These are phyloP conservation scores for Cordyceps farinosa DNA, from an alignment of 2,329 filamentous ascomycete species.

Conservation along the genomic window DNA sequence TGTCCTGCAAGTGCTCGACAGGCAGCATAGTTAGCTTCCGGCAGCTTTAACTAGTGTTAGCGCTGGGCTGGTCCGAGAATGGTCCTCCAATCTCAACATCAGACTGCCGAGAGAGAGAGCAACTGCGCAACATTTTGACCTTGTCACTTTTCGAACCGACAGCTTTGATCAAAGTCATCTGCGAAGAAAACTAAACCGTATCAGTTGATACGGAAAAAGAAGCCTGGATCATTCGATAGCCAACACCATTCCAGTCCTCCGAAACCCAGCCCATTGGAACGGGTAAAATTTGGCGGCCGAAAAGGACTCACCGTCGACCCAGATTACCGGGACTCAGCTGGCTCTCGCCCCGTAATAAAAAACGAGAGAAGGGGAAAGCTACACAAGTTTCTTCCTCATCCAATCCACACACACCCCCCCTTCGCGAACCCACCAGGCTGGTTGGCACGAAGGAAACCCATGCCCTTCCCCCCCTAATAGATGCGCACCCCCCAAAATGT, in stretches of 20 bases:
- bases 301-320: background rate
- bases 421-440: background rate
- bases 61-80: background rate
- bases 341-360: background rate
- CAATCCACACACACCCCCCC: background rate
- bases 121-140: background rate
- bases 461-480: background rate
- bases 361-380: slow-evolving; percentile 1
- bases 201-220: background rate
- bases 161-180: background rate
- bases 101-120: background rate
- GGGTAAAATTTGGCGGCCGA: background rate
- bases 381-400: background rate
- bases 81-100: background rate
- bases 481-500: background rate
- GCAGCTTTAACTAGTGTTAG: background rate
- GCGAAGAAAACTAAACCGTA: background rate
- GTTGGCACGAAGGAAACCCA: background rate
- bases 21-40: background rate
- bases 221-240: background rate
- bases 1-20: slow-evolving; percentile 6
- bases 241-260: slow-evolving; percentile 2
- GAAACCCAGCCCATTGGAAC: background rate
- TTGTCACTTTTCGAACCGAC: background rate
- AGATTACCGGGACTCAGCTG: slow-evolving; percentile 14